Evolutionary conservation across 1,139 yeast species (phyloP).

Genomic region (Saccharomycopsis phalli): DNA sequence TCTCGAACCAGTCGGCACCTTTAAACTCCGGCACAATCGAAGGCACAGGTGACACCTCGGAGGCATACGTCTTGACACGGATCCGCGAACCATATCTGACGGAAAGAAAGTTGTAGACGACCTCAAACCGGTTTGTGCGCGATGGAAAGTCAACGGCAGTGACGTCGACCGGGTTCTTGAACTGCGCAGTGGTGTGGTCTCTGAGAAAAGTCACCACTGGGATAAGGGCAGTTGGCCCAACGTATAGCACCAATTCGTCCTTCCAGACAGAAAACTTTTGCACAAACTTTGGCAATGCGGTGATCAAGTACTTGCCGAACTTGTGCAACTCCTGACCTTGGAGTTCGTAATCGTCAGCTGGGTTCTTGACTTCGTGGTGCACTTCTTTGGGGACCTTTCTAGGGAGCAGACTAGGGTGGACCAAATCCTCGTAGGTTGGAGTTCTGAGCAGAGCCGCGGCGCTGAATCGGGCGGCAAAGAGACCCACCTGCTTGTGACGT

Average conservation of each 20-base stretch:
- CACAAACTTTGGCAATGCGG: constrained; percentile 71
- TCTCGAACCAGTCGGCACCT: constrained; percentile 87
- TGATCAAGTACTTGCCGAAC: constrained; percentile 73
- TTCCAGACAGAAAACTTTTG: constrained; percentile 88
- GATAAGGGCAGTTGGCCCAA: constrained; percentile 67
- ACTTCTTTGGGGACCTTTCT: constrained; percentile 26
- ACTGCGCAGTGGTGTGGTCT: constrained; percentile 76
- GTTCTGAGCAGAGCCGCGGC: neutral
- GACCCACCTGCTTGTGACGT: neutral
- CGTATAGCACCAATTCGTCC: constrained; percentile 71
- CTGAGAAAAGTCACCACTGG: constrained; percentile 65
- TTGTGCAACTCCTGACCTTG: constrained; percentile 70
- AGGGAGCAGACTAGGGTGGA: constrained; percentile 15
- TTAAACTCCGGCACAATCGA: constrained; percentile 59
- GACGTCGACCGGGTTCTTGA: constrained; percentile 68
- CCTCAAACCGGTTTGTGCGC: constrained; percentile 78
- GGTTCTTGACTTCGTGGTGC: constrained; percentile 60
- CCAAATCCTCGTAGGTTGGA: constrained; percentile 19
- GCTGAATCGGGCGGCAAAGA: constrained; percentile 3
- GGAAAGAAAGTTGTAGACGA: constrained; percentile 73
- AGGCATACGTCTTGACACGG: constrained; percentile 83
- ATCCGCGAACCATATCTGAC: constrained; percentile 82
- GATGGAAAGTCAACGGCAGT: constrained; percentile 87
- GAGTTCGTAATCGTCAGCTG: constrained; percentile 66
- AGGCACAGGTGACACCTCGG: constrained; percentile 77